Base-by-base conservation (phyloP, 495 filamentous ascomycete genomes). In the Apiosordaria backusii region DNA sequence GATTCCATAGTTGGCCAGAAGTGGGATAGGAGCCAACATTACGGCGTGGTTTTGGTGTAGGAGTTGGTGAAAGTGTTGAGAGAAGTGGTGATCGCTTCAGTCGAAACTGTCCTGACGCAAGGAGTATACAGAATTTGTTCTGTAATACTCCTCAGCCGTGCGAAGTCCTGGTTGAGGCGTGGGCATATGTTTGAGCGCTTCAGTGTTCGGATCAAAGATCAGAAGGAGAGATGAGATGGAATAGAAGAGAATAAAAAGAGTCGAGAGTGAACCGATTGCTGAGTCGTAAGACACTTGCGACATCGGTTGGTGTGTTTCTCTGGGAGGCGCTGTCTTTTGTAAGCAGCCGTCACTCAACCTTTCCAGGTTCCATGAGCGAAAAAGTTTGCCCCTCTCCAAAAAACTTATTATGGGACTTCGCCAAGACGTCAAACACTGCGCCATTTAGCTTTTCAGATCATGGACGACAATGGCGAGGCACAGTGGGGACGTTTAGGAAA, bases 11-110 rank as follows among this genome's bases (percentile, higher is more conserved):
- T 97, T 90, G 72, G 85, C 81, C 45, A 91, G 81, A 35, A 82
- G 78, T 13, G 95, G 95, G 60, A 99, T 83, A 40, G 91, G 88
- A 65, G 92, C 90, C 72, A 92, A 83, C 95, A 99, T 99, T 70
- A 67, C 72, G 58, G 58, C 22, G 60, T 54, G 60, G 59, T 55
- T 61, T 62, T 21, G 24, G 26, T 45, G n/a, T 59, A 62, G 57
- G 50, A 18, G 16, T 25, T 52, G 58, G 40, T 59, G 62, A 50
- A 35, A 50, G 24, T 60, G 63, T 64, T 60, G 66, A 65, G 61
- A 60, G 63, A 63, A 52, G 40, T 52, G 57, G 63, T 66, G 63
- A 69, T 66, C 16, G 16, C 15, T 53, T 60, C 18, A 60, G 58
- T 54, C 67, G 45, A 71, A 73, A 65, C 74, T 73, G 74, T 81